Conservation (phyloP, 768 basidiomycete genomes). For the Amanita phalloides region DNA sequence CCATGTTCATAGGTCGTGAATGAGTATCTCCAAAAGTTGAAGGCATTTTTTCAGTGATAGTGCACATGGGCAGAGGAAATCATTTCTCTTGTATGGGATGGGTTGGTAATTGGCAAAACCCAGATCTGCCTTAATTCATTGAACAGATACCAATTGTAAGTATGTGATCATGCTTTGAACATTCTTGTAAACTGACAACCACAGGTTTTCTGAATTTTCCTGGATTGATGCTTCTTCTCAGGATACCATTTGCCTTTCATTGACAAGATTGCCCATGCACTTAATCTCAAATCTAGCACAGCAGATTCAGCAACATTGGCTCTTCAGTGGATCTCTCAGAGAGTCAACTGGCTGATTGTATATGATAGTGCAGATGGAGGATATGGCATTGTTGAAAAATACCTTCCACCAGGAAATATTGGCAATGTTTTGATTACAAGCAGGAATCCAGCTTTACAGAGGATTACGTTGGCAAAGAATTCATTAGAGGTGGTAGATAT, state of each 20-base stretch:
- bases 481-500: no score
- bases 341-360: constrained; percentile 7
- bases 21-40: constrained; percentile 5
- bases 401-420: neutral
- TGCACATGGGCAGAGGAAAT: neutral
- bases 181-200: neutral
- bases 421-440: no score
- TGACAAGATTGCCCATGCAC: constrained; percentile 5
- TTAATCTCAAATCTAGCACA: neutral
- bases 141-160: neutral
- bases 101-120: constrained; percentile 10
- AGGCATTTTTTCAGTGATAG: constrained; percentile 4
- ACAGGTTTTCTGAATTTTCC: constrained; percentile 11
- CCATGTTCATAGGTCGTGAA: constrained; percentile 6
- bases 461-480: no score
- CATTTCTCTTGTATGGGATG: constrained; percentile 12
- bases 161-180: neutral
- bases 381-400: no score
- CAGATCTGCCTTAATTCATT: neutral
- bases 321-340: constrained; percentile 8
- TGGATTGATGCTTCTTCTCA: constrained; percentile 14
- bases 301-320: neutral
- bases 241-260: constrained; percentile 5
- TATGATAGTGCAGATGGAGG: neutral
- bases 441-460: no score